Conservation (phyloP, 192 early-diverging fungal species). For the Coemansia asiatica region DNA sequence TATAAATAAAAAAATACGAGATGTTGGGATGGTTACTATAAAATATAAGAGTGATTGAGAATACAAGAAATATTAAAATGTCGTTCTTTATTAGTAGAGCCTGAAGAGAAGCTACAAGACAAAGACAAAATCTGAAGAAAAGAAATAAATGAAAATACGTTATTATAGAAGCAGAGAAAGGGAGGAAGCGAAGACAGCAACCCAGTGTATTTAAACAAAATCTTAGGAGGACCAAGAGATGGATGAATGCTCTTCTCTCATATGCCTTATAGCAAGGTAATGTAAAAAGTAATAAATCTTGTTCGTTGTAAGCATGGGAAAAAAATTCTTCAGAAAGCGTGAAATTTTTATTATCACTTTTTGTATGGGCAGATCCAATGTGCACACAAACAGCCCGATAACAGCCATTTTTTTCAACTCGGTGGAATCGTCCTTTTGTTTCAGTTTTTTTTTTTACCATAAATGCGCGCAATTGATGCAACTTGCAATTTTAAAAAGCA, state of each 20-base stretch:
- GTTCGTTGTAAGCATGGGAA: neutral
- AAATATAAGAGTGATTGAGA: neutral
- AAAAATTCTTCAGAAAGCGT: neutral
- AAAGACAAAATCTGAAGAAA: no score
- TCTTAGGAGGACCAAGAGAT: no score
- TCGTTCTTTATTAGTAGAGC: no score
- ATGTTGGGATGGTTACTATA: neutral
- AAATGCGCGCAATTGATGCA: neutral
- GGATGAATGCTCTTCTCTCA: neutral
- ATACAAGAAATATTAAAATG: no score
- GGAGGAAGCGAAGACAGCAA: no score
- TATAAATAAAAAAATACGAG: conserved; percentile 9
- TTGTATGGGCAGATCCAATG: neutral
- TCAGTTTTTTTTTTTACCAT: neutral
- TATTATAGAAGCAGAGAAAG: no score
- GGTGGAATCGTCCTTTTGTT: conserved; percentile 17
- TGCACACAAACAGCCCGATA: neutral
- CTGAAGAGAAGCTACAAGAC: no score
- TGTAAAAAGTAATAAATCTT: neutral
- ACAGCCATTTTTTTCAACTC: conserved; percentile 20
- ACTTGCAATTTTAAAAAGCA: neutral
- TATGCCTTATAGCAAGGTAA: neutral
- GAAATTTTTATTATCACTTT: neutral
- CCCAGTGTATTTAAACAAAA: no score
- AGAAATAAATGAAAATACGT: no score